Percentiles rank a stretch among this genome's conserved stretches.
Conservation (phyloP, 1,139 yeast genomes). For the Starmera stellimalicola region DNA sequence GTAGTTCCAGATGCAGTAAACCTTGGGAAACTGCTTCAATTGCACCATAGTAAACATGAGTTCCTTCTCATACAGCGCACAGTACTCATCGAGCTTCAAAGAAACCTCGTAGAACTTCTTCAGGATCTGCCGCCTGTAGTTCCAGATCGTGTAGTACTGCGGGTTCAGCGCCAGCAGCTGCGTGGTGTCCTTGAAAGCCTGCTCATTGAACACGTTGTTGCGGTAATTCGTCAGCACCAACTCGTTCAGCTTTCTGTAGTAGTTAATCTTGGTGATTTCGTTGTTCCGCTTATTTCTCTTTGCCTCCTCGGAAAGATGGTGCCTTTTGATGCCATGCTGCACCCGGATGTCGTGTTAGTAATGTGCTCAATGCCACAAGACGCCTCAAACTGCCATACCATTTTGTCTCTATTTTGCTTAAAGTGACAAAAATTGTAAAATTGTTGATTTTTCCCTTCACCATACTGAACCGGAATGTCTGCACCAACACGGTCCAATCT, state of each 20-base stretch:
- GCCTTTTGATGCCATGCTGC: conserved; percentile 70
- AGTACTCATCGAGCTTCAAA: conserved; percentile 7
- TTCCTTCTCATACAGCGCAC: conserved; percentile 44
- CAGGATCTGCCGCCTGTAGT: conserved; percentile 71
- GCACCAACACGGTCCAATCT: conserved; percentile 39
- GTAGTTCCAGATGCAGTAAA: conserved; percentile 97
- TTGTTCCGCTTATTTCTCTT: conserved; percentile 40
- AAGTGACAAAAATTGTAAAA: no score
- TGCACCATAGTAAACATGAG: conserved; percentile 49
- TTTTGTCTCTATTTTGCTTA: background rate
- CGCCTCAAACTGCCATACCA: background rate
- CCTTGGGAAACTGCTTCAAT: conserved; percentile 67
- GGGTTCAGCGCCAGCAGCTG: conserved; percentile 61
- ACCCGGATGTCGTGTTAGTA: background rate
- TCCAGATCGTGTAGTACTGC: conserved; percentile 88
- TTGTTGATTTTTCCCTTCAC: background rate
- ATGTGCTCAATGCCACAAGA: background rate
- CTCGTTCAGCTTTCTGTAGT: conserved; percentile 40
- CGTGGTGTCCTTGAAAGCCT: conserved; percentile 44
- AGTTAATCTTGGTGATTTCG: conserved; percentile 44
- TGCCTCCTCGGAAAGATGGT: conserved; percentile 48
- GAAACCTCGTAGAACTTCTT: conserved; percentile 19
- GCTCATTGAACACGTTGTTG: conserved; percentile 25
- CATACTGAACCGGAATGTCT: background rate
- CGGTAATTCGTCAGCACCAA: conserved; percentile 32